A percentile compares a stretch with the other conserved stretches of the same genome.
Evolutionary conservation across 164 flowering plant species (phyloP).

Genomic region (Warburgia ugandensis): DNA sequence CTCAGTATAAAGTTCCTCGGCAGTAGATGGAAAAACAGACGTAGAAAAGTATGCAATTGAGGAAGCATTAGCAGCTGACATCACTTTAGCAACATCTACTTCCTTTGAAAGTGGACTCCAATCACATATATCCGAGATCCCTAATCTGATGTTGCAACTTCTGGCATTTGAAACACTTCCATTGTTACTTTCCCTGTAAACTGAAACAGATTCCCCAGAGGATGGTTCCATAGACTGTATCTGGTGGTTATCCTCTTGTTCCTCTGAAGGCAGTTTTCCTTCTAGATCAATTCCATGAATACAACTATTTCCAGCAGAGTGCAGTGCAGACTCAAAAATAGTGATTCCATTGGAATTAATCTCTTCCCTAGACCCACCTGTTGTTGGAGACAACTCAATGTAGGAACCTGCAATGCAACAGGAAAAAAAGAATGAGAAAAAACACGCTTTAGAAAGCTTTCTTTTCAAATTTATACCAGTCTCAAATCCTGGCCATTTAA

Average conservation of each 20-base stretch:
- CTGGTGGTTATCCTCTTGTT: slow-evolving; percentile 8
- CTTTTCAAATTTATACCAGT: no score
- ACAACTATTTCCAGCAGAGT: slow-evolving; percentile 7
- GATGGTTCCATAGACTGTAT: slow-evolving; percentile 10
- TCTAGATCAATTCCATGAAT: slow-evolving; percentile 10
- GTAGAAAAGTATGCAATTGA: no score
- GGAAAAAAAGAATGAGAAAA: neutral
- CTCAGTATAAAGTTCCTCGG: no score
- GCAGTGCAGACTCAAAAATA: slow-evolving; percentile 1
- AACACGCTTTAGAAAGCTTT: neutral
- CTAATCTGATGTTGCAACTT: slow-evolving; percentile 11
- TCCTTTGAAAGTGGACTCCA: slow-evolving; percentile 12
- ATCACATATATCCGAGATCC: slow-evolving; percentile 11
- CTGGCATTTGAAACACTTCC: slow-evolving; percentile 12
- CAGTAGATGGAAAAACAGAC: no score
- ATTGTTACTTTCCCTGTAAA: slow-evolving; percentile 5
- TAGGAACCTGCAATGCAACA: slow-evolving; percentile 2
- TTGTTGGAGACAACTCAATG: slow-evolving; percentile 1
- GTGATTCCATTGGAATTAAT: slow-evolving; percentile 4
- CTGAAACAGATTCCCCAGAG: slow-evolving; percentile 6
- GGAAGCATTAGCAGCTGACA: neutral
- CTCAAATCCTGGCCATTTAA: no score
- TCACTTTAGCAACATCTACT: slow-evolving; percentile 1
- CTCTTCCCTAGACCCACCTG: slow-evolving; percentile 1
- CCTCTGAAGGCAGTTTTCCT: slow-evolving; percentile 14